Evolutionary conservation across 2,329 filamentous ascomycete genomes (phyloP), one percentile per base, ranked within the genome.

Genomic region (Colletotrichum spaethianum): DNA sequence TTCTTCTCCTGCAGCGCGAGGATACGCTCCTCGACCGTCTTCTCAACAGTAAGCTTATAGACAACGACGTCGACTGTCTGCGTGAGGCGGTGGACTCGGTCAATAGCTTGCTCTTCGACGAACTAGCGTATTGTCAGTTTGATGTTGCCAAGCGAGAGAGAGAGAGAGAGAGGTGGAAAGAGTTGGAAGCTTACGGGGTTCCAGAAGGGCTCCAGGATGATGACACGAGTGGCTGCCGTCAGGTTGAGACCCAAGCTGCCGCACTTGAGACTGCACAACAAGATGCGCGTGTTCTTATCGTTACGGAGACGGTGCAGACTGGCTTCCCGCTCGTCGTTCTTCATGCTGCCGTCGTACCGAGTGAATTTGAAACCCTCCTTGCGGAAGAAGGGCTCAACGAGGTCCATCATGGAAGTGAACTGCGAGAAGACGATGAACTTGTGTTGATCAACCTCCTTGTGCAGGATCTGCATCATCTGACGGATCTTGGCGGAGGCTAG

Each of bases 351-450:
- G 80, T 99, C 96, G 82, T 99, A 99, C 66, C 96, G 93, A 20
- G 94, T 94, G 79, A 93, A 97, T 73, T 88, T 89, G 81, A 98
- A 92, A 18, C 91, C 90, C 18, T 93, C 91, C 60, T 91, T 88
- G 56, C 88, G 87, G 72, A 99, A 87, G 82, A 98, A 98, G 2
- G 96, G 96, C 80, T 98, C 95, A 74, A 99, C 92, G 36, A 98
- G 91, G 83, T 98, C 94, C 56, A 99, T 91, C 96, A 99, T 99
- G 0, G 94, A 96, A 0, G 96, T 99, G 83, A 99, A 99, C 78
- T 98, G 94, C 1, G 95, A 98, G 83, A 99, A 99, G 74, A 99
- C 95, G 78, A 99, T 99, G 79, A 98, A 97, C 80, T 99, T 99
- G 87, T 98, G 94, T 72, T 94, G 87, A 1, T 88, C 85, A 0